Conservation (phyloP, 139 green algal genomes). For the Haematococcus sp. region DNA sequence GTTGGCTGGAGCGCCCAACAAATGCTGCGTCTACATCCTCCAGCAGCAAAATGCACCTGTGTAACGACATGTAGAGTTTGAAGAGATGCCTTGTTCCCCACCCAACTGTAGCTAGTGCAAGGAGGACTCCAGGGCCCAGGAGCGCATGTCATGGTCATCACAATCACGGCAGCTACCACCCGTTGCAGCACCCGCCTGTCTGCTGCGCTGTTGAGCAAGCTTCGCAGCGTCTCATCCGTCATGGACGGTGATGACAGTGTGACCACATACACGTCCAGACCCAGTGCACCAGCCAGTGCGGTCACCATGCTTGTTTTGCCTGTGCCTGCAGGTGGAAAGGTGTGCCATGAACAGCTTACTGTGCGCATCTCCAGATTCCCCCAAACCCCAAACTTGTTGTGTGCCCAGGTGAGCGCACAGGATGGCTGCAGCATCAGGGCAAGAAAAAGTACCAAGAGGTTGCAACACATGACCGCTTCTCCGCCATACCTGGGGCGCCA, state of each 20-base stretch:
- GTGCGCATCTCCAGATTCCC: background rate
- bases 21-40: constrained; percentile 62
- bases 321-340: constrained; percentile 4
- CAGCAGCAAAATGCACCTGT: constrained; percentile 39
- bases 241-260: constrained; percentile 39
- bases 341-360: background rate
- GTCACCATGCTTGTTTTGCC: constrained; percentile 46
- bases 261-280: constrained; percentile 38
- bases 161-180: background rate
- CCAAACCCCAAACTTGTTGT: too few species aligned
- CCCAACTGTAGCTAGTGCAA: background rate
- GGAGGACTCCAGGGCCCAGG: background rate
- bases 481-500: constrained; percentile 34
- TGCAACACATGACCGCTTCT: background rate
- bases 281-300: constrained; percentile 35
- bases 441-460: background rate
- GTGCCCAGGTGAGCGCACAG: too few species aligned
- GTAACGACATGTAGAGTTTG: background rate
- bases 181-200: background rate
- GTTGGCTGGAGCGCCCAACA: constrained; percentile 10
- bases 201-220: constrained; percentile 32
- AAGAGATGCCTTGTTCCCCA: background rate
- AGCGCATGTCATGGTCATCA: background rate
- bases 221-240: constrained; percentile 47
- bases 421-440: too few species aligned